Conservation (phyloP, 1,284 basidiomycete species). For the Rhodotorula sp. region DNA sequence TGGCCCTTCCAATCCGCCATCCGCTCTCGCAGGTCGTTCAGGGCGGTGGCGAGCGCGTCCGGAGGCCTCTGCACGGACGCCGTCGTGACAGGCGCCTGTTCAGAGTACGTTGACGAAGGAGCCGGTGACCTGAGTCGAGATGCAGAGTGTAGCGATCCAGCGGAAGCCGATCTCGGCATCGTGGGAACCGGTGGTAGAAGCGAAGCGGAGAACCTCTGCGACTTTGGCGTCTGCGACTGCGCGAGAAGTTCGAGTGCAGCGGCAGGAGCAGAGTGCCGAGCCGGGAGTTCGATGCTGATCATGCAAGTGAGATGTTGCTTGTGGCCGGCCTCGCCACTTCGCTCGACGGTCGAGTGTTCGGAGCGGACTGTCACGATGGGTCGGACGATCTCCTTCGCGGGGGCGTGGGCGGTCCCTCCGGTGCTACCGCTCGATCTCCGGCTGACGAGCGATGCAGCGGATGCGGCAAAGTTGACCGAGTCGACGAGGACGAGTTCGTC, state of each 20-base stretch:
- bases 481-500: slow-evolving; percentile 36
- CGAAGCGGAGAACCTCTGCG: background rate
- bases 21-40: slow-evolving; percentile 79
- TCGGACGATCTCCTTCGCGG: slow-evolving; percentile 26
- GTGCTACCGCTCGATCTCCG: slow-evolving; percentile 7
- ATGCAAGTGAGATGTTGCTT: slow-evolving; percentile 51
- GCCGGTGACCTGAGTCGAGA: slow-evolving; percentile 27
- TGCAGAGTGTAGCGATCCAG: slow-evolving; percentile 3
- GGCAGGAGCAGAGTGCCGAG: slow-evolving; percentile 35
- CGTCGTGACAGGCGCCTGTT: background rate
- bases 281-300: slow-evolving; percentile 48
- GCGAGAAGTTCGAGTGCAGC: background rate
- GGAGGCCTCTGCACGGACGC: slow-evolving; percentile 57
- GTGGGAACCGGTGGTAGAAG: background rate
- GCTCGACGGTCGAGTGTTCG: slow-evolving; percentile 47
- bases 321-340: slow-evolving; percentile 43
- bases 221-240: too few relatives aligned
- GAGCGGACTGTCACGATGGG: slow-evolving; percentile 48
- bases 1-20: slow-evolving; percentile 94
- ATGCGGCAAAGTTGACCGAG: background rate
- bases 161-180: background rate
- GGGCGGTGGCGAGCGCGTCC: slow-evolving; percentile 54
- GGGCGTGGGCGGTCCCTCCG: slow-evolving; percentile 1
- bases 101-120: slow-evolving; percentile 21
- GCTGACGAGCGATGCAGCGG: background rate